Base-by-base conservation (phyloP, 305 asterid species). In the Fraxinus nigra region DNA sequence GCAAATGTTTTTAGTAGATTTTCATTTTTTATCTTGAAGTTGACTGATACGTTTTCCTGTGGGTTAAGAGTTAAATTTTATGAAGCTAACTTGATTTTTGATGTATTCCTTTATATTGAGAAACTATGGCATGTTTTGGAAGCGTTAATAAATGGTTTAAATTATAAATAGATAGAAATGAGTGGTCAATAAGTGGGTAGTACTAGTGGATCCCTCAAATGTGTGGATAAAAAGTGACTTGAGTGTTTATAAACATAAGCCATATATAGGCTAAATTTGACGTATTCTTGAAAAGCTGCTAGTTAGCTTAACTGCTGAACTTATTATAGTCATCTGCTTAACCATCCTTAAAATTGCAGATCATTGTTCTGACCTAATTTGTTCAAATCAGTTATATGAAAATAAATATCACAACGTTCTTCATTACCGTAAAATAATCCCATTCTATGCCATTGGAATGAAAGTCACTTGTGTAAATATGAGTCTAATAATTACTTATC, bases 261-360 rank as follows among this genome's bases (percentile, higher is more conserved):
- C 59, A 48, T 48, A 16, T 48, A 48, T 14, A 48, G 59, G 20
- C 59, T 30, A 40, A 40, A 59, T 59, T 56, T 81, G 75, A 54
- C 6, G 33, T 16, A 43, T 38, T 37, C 46, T 18, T 79, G 18
- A 67, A 78, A 78, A 77, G 33, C 76, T 37, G n/a, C 22, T 24
- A 34, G 35, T 30, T 82, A 38, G 30, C 76, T 78, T 83, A 30
- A n/a, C 61, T 83, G 79, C 54, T 38, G 51, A 80, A 34, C 33
- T 28, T 40, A 54, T 14, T 46, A 79, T 79, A 73, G 13, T 3
- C 26, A 32, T 33, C 37, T 79, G 40, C 59, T 74, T 54, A 5
- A 48, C 32, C 67, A 3, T 33, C 40, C 73, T 54, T 26, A 67
- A 67, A 54, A 9, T 67, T 75, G n/a, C 32, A 30, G 35, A 20